These are phyloP conservation scores for Hypomyces rosellus DNA, from an alignment of 2,329 filamentous ascomycete species.

Conservation along the genomic window DNA sequence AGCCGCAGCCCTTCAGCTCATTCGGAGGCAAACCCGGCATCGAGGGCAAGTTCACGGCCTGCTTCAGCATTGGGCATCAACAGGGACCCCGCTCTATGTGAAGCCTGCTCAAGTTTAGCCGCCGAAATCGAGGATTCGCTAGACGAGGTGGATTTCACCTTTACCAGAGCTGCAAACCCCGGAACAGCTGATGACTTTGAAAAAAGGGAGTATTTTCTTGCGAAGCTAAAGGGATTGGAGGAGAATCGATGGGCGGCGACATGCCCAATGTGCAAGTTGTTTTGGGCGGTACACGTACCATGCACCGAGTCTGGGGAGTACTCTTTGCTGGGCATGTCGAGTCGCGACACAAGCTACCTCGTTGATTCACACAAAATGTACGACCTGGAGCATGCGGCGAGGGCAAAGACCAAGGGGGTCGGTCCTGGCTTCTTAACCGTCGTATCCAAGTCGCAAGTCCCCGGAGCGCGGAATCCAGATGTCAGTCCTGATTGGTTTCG, in stretches of 20 bases:
- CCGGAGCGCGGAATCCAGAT: slow-evolving; percentile 23
- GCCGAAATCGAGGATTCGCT: slow-evolving; percentile 28
- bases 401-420: slow-evolving; percentile 21
- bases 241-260: slow-evolving; percentile 28
- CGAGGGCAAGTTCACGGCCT: slow-evolving; percentile 16
- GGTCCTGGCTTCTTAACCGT: slow-evolving; percentile 27
- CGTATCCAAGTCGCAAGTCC: slow-evolving; percentile 26
- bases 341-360: slow-evolving; percentile 28
- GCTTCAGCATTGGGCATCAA: slow-evolving; percentile 15
- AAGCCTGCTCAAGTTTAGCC: slow-evolving; percentile 25
- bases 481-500: slow-evolving; percentile 28
- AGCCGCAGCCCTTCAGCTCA: slow-evolving; percentile 30
- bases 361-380: slow-evolving; percentile 26
- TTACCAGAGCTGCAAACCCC: slow-evolving; percentile 22
- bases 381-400: slow-evolving; percentile 25
- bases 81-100: slow-evolving; percentile 25
- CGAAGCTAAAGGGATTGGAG: slow-evolving; percentile 22
- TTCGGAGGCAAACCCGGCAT: slow-evolving; percentile 21
- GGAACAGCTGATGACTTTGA: slow-evolving; percentile 26
- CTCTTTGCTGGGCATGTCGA: slow-evolving; percentile 28
- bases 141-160: slow-evolving; percentile 25
- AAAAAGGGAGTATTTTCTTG: slow-evolving; percentile 25
- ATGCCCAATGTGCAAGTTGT: slow-evolving; percentile 30
- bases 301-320: slow-evolving; percentile 25
- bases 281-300: slow-evolving; percentile 27